Percentiles rank a stretch among this genome's conserved stretches.
phyloP scores from a whole-genome alignment of 2,329 filamentous ascomycete species.

The Aspergillus persii region DNA sequence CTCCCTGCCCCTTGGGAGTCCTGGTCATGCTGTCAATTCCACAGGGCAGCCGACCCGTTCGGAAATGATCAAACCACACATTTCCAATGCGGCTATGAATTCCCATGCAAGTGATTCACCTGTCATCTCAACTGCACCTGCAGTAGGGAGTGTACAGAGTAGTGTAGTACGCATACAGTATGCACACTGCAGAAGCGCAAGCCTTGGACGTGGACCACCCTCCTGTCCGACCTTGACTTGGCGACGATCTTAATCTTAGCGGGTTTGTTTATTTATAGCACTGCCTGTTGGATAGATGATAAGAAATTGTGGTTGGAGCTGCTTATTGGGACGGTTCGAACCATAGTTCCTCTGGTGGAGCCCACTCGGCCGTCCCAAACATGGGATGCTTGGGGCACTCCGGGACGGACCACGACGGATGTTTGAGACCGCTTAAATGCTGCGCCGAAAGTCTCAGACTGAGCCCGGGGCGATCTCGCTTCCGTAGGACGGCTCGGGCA shows the following conservation, averaged over 20 bases:
- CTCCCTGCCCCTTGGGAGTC: neutral
- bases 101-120: neutral
- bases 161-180: neutral
- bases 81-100: neutral
- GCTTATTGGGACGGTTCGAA: slow-evolving; percentile 2
- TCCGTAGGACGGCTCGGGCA: neutral
- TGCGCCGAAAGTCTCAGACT: slow-evolving; percentile 2
- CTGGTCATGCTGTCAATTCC: neutral
- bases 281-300: neutral
- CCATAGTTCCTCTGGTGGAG: slow-evolving; percentile 1
- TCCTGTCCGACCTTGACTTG: neutral
- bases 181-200: neutral
- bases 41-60: no score
- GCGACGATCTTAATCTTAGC: neutral
- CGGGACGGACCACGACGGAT: neutral
- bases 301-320: neutral
- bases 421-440: slow-evolving; percentile 3
- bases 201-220: neutral
- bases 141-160: no score
- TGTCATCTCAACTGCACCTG: neutral
- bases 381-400: neutral
- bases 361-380: neutral
- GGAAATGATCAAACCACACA: no score
- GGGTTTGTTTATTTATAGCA: neutral
- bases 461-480: neutral